Conservation (phyloP, 192 early-diverging fungal genomes). For the Entophlyctis helioformis region DNA sequence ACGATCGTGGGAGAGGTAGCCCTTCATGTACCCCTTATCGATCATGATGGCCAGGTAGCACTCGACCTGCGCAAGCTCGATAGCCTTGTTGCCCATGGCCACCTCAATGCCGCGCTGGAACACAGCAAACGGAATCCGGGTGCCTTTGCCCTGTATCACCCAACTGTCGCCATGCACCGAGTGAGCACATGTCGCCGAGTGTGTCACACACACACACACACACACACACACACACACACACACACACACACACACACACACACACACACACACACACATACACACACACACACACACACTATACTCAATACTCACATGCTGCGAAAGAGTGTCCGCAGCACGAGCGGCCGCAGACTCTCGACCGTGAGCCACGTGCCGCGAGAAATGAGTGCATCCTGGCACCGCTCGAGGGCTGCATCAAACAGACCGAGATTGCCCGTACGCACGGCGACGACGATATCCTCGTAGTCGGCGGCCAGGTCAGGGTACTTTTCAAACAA, state of each 20-base stretch:
- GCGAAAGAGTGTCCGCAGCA: constrained; percentile 62
- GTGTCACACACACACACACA: not conserved
- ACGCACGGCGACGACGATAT: constrained; percentile 52
- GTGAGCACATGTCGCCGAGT: not conserved
- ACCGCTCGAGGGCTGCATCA: constrained; percentile 44
- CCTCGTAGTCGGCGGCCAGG: constrained; percentile 46
- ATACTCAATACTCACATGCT: constrained; percentile 48
- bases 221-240: not conserved
- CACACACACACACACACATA: constrained; percentile 1
- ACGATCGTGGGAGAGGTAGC: constrained; percentile 76
- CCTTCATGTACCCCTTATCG: constrained; percentile 61
- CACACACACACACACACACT: not conserved
- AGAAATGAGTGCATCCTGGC: constrained; percentile 47
- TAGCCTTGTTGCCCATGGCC: constrained; percentile 35
- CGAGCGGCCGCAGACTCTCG: constrained; percentile 62
- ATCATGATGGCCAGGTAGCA: constrained; percentile 86
- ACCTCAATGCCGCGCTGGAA: constrained; percentile 64
- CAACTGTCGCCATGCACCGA: constrained; percentile 20
- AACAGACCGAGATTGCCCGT: constrained; percentile 64
- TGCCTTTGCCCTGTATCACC: constrained; percentile 31
- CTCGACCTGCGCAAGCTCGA: constrained; percentile 63
- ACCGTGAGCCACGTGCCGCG: constrained; percentile 72
- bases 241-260: not conserved
- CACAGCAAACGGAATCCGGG: constrained; percentile 42
- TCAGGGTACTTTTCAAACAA: constrained; percentile 53